Evolutionary conservation across 1,284 basidiomycete species (phyloP).

Genomic region (Puccinia coronata): DNA sequence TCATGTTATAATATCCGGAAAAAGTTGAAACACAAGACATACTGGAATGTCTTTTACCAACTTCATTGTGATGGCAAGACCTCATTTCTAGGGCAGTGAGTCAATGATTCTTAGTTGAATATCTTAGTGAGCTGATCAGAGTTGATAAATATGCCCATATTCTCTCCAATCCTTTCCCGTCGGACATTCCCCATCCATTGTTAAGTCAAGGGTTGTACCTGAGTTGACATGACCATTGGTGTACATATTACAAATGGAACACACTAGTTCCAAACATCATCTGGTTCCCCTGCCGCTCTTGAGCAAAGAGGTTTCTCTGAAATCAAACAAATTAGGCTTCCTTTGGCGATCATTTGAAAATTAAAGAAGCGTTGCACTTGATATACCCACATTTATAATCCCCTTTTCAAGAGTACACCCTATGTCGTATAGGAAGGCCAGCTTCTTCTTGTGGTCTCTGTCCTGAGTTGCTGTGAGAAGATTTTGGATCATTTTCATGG

Average conservation of each 20-base stretch:
- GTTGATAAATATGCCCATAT: slow-evolving; percentile 12
- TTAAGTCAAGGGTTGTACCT: neutral
- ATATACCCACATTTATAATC: too few species aligned
- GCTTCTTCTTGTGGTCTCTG: too few species aligned
- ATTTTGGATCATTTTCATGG: too few species aligned
- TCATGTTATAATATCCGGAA: neutral
- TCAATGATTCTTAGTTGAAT: too few species aligned
- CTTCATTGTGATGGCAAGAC: neutral
- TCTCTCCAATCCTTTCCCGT: neutral
- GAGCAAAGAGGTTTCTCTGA: too few species aligned
- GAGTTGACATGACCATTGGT: slow-evolving; percentile 11
- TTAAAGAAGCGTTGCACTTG: too few species aligned
- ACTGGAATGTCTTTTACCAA: neutral
- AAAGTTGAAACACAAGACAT: neutral
- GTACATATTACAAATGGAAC: neutral
- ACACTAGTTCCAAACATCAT: slow-evolving; percentile 14
- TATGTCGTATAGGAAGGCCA: too few species aligned
- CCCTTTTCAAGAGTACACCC: too few species aligned
- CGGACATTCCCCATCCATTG: neutral
- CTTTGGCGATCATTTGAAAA: too few species aligned
- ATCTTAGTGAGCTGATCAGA: slow-evolving; percentile 2
- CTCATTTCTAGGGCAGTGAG: neutral
- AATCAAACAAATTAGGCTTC: too few species aligned
- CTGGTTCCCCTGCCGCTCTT: too few species aligned
- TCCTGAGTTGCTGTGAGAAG: too few species aligned